These are phyloP conservation scores for Pholiota molesta DNA, from an alignment of 768 basidiomycete genomes.

Conservation along the genomic window DNA sequence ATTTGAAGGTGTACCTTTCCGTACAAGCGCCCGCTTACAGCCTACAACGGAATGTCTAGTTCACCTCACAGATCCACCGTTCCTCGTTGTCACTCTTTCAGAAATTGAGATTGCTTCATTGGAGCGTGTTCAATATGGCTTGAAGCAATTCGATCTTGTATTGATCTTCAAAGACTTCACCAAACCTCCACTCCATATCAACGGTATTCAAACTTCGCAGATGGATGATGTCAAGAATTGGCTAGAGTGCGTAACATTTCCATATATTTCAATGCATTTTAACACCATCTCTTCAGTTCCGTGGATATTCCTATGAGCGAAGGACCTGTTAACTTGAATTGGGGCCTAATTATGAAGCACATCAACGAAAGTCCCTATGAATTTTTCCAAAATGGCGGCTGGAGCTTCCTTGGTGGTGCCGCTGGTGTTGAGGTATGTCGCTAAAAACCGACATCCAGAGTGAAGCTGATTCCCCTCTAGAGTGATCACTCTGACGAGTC, in stretches of 20 bases:
- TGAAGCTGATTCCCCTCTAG: conserved; percentile 22
- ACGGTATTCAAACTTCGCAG: conserved; percentile 88
- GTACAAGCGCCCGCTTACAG: conserved; percentile 91
- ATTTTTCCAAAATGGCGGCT: conserved; percentile 97
- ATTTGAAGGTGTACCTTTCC: conserved; percentile 95
- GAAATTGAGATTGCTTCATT: conserved; percentile 97
- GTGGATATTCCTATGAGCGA: conserved; percentile 97
- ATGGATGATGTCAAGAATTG: conserved; percentile 99
- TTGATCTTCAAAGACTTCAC: conserved; percentile 97
- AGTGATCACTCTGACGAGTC: conserved; percentile 48
- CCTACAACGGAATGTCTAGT: conserved; percentile 97
- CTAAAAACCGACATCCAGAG: background rate
- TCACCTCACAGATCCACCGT: conserved; percentile 92
- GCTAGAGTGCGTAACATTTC: conserved; percentile 76
- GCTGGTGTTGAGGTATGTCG: conserved; percentile 66
- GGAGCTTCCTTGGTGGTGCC: conserved; percentile 84
- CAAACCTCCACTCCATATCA: conserved; percentile 90
- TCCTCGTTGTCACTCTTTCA: conserved; percentile 90
- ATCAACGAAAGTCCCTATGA: conserved; percentile 94
- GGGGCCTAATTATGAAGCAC: conserved; percentile 98
- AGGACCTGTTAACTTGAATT: conserved; percentile 96
- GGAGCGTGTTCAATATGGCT: conserved; percentile 93
- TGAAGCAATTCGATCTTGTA: conserved; percentile 98
- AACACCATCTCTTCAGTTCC: conserved; percentile 55
- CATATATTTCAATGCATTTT: conserved; percentile 5